phyloP scores from a whole-genome alignment of 2,329 filamentous ascomycete genomes.

The Ophiostoma montium region DNA sequence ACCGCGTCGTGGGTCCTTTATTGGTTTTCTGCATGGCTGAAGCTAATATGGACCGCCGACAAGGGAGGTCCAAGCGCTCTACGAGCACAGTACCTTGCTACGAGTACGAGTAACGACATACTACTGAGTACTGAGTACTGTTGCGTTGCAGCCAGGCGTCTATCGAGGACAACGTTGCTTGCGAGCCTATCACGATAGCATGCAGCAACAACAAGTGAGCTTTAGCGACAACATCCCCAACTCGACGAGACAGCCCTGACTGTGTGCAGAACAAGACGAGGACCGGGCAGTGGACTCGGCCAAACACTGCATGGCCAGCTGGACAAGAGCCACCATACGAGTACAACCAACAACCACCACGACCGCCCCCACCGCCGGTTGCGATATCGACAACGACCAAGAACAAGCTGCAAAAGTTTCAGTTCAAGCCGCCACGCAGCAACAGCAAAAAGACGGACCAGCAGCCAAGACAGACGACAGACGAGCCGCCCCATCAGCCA shows the following conservation, averaged over 20 bases:
- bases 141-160: background rate
- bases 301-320: slow-evolving; percentile 24
- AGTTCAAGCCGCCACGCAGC: slow-evolving; percentile 30
- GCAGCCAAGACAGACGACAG: background rate
- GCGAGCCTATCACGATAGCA: slow-evolving; percentile 13
- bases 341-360: slow-evolving; percentile 16
- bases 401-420: slow-evolving; percentile 43
- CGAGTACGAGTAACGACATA: no score
- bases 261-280: slow-evolving; percentile 17
- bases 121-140: no score
- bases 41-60: background rate
- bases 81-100: no score
- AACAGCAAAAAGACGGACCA: background rate
- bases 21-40: background rate
- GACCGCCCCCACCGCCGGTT: slow-evolving; percentile 24
- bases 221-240: background rate
- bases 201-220: slow-evolving; percentile 17
- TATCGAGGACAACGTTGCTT: no score
- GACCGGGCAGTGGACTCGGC: slow-evolving; percentile 22
- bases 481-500: background rate
- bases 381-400: slow-evolving; percentile 45
- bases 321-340: slow-evolving; percentile 20
- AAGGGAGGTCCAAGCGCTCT: background rate
- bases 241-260: background rate
- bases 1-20: background rate